Evolutionary conservation across 345 rosid genomes (phyloP).

Genomic region (Reutealis trisperma): DNA sequence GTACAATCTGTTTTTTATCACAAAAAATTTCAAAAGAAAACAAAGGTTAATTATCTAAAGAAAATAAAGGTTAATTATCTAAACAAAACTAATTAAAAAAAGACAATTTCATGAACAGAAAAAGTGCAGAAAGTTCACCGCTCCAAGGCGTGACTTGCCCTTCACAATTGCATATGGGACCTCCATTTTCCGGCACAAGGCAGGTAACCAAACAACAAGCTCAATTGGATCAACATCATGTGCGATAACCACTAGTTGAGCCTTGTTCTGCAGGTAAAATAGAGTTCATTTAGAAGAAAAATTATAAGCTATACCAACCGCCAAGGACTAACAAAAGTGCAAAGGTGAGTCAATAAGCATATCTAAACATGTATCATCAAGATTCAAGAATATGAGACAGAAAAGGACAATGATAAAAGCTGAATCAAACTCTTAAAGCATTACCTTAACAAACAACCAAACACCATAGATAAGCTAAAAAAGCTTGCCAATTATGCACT

Average conservation of each 20-base stretch:
- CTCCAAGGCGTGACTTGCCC: slow-evolving; percentile 76
- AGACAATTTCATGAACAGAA: not conserved
- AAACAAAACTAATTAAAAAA: not conserved
- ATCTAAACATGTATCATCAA: not conserved
- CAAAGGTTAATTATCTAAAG: not conserved
- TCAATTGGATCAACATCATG: slow-evolving; percentile 89
- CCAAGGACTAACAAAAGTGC: not conserved
- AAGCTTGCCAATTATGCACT: not conserved
- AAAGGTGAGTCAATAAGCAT: not conserved
- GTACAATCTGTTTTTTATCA: slow-evolving; percentile 52
- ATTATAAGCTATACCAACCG: not conserved
- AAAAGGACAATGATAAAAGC: not conserved
- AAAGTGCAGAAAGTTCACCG: slow-evolving; percentile 32
- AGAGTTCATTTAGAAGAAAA: not conserved
- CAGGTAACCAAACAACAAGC: slow-evolving; percentile 85
- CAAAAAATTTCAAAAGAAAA: not conserved
- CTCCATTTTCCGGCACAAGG: slow-evolving; percentile 88
- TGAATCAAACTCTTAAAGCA: not conserved
- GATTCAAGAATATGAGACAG: not conserved
- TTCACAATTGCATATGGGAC: slow-evolving; percentile 82
- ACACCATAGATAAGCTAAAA: not conserved
- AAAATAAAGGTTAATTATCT: not conserved
- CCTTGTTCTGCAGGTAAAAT: slow-evolving; percentile 54
- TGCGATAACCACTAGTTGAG: slow-evolving; percentile 75
- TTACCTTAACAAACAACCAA: not conserved